Base-by-base conservation (phyloP, 192 early-diverging fungal species). In the Gamsiella multidivaricata region DNA sequence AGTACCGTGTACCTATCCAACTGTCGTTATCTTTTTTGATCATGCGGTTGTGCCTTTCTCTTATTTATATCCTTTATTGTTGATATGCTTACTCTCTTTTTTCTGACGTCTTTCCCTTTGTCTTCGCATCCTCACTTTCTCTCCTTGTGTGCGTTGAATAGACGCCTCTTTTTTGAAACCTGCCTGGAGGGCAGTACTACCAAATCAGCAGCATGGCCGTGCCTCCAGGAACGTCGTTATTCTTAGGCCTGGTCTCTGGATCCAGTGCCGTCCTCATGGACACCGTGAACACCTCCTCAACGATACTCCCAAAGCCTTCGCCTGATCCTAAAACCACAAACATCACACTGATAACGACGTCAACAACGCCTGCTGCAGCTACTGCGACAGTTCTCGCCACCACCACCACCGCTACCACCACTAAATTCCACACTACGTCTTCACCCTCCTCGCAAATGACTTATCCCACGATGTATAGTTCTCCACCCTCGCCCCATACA, bases 201-300 rank as follows among this genome's bases (percentile, higher is more conserved):
- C 56, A 18, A 45, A 46, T 43, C 41, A n/a, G 15, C 12, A 53
- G 14, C 22, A 56, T 66, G 53, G 33, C 63, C 28, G 11, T 32
- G 23, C 37, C 54, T 3, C 28, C 33, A 23, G 51, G 4, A 20
- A 39, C 29, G 5, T 52, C 53, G 39, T 45, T 42, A 22, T n/a
- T 14, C 17, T n/a, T 18, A 0, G 20, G 15, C 12, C 68, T 51
- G 25, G 29, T 28, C 36, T 32, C 52, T n/a, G 41, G 58, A 43
- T 39, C 68, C 28, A 42, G 23, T 9, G 11, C 59, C 33, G 46
- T 61, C 34, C 51, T 54, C 68, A 70, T 61, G 36, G 68, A 70
- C 46, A 70, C 59, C 52, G 55, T 70, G 68, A 61, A 70, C 33
- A 61, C 59, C 9, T 70, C 55, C 26, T 61, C 68, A 70, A 36